Base-by-base conservation (phyloP, 2,329 filamentous ascomycete species). In the Fusarium verticillioides region DNA sequence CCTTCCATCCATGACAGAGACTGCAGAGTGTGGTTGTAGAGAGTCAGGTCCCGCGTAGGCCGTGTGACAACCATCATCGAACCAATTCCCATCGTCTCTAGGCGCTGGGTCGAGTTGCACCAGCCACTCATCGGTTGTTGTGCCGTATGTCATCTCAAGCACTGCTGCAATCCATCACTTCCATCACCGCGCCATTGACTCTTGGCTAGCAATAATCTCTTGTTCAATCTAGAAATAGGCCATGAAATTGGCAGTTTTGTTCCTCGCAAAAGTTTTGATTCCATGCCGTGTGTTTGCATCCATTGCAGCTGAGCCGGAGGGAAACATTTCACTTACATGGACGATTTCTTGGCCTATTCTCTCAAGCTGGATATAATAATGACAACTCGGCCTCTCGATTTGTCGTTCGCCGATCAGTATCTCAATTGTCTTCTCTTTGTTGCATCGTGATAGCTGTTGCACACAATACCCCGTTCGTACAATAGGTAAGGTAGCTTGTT, bases 141-240 rank as follows among this genome's bases (percentile, higher is more conserved):
- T 52, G 44, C 59, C 50, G 47, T 63, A 66, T 68, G 54, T 39
- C 68, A 75, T 69, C 54, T 71, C 53, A 52, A 63, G 54, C 53
- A 53, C 54, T 63, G 68, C 75, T 78, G 76, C 76, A 78, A 59
- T 61, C 47, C 50, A 69, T 66, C 67, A 67, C 54, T 56, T 40
- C 57, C 66, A 71, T 78, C 76, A 78, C 76, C 72, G 60, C 68
- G 68, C 76, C 68, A 69, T 77, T 66, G 64, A 64, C 43, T 60
- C 76, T 75, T 76, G 75, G 76, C 75, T 61, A 43, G 52, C 21
- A 57, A 69, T 76, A 54, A 44, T 39, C 26, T 57, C 39, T 37
- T 60, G 59, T 47, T 36, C 60, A 60, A 65, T 40, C 52, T 52
- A 66, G 30, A 30, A 50, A 63, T 53, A 66, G 53, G 62, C 50